Percentiles rank a stretch among this genome's conserved stretches.
These are phyloP conservation scores for Ploettnerulaceae sp. DNA, from an alignment of 2,329 filamentous ascomycete species.

Conservation along the genomic window DNA sequence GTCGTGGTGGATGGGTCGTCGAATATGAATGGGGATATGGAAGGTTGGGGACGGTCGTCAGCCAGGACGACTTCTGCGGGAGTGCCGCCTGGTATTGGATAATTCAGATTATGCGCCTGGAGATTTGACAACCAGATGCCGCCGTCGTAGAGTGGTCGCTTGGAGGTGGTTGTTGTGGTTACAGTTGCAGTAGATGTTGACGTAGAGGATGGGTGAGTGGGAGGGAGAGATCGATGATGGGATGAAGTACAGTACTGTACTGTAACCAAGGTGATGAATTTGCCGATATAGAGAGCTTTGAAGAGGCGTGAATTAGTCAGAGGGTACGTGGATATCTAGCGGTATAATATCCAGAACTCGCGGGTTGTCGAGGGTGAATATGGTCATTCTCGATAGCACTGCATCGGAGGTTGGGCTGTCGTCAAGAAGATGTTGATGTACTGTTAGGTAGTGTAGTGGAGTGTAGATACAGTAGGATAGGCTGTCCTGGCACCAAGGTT, in stretches of 20 bases:
- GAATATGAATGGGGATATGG: slow-evolving; percentile 57
- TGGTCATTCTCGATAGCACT: slow-evolving; percentile 13
- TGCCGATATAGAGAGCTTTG: no score
- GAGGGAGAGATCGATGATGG: background rate
- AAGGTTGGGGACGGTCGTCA: slow-evolving; percentile 56
- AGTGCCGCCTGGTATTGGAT: slow-evolving; percentile 36
- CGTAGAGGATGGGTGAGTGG: slow-evolving; percentile 11
- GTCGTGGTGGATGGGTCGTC: slow-evolving; percentile 60
- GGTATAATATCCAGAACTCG: slow-evolving; percentile 11
- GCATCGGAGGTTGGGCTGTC: no score
- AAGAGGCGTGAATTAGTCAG: slow-evolving; percentile 8
- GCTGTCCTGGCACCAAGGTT: background rate
- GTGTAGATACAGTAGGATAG: no score
- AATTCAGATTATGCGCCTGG: slow-evolving; percentile 14
- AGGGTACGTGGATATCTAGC: slow-evolving; percentile 10
- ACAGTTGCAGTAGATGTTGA: background rate
- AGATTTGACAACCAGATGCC: slow-evolving; percentile 14
- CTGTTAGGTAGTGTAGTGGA: no score
- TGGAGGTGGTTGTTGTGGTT: slow-evolving; percentile 1
- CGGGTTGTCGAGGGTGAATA: slow-evolving; percentile 1
- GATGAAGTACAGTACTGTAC: no score
- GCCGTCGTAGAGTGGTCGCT: slow-evolving; percentile 6
- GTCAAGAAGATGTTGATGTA: no score
- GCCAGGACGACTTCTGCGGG: slow-evolving; percentile 65
- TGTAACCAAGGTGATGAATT: no score